phyloP scores from a whole-genome alignment of 164 flowering plant genomes.

The Aristolochia contorta region DNA sequence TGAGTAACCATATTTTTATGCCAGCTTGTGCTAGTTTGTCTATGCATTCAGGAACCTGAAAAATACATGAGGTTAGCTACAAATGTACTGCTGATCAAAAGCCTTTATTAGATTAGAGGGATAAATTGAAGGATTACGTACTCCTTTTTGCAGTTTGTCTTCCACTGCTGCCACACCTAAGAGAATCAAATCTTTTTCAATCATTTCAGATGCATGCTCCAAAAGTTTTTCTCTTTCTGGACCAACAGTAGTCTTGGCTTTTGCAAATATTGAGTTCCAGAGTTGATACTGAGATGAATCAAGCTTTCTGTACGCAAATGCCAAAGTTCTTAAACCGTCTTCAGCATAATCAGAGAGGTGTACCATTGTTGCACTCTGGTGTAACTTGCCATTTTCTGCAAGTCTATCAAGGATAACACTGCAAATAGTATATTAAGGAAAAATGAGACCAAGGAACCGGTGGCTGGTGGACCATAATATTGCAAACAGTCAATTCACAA shows the following conservation, averaged over 20 bases:
- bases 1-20: constrained; percentile 52
- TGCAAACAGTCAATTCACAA: no score
- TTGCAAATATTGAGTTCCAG: constrained; percentile 32
- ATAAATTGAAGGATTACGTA: constrained; percentile 11
- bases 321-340: constrained; percentile 50
- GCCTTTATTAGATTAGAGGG: neutral
- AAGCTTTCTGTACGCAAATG: constrained; percentile 37
- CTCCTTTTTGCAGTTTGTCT: constrained; percentile 63
- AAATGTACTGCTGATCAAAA: no score
- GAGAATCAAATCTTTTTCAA: constrained; percentile 46
- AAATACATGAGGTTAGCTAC: constrained; percentile 2
- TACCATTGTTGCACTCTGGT: constrained; percentile 24
- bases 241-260: constrained; percentile 42
- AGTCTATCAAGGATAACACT: constrained; percentile 53
- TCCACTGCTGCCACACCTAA: constrained; percentile 57
- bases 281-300: constrained; percentile 25
- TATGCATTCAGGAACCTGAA: constrained; percentile 60
- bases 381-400: constrained; percentile 29
- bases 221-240: constrained; percentile 43
- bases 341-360: constrained; percentile 48
- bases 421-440: constrained; percentile 9
- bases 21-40: constrained; percentile 72
- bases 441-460: neutral
- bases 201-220: constrained; percentile 43
- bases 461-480: no score